Base-by-base conservation (phyloP, 2,329 filamentous ascomycete species). In the Paecilomyces variotii region DNA sequence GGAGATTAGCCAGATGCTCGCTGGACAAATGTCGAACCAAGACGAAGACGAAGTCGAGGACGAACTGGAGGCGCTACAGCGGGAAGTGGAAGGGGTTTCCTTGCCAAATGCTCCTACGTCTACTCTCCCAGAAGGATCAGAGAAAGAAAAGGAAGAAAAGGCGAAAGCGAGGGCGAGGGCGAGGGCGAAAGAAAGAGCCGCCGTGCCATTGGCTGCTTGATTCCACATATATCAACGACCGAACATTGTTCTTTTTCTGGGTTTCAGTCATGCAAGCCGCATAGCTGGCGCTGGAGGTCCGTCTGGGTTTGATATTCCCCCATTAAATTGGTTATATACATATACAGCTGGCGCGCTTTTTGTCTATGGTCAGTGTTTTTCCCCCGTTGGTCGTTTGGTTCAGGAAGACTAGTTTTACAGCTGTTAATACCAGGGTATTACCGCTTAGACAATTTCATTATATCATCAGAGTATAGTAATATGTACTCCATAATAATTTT, bases 11-110 rank as follows among this genome's bases (percentile, higher is more conserved):
- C 90, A 96, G 55, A 89, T 97, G 83, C 84, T 99, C 2, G 89
- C 87, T 34, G 89, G 89, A 11, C 86, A 87, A 66, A 92, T 99
- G 79, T 90, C 91, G 12, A 94, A 91, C 69, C 89, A 95, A 68
- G 94, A 99, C 74, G 94, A 99, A 74, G 93, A 97, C 70, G 94
- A 97, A 69, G 94, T 99, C 34, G 94, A 99, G 72, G 92, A 97
- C 69, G 94, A 99, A 77, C 80, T 99, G 56, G 90, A 89, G 57
- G 87, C 87, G 0, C 80, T 99, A 63, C 89, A 92, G 73, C 80
- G 79, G 49, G 86, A 92, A 68, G 72, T 85, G 30, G 63, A 67
- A 26, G 72, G 71, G 6, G 62, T 66, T 35, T 65, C 68, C 19
- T 63, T 79, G 26, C 77, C 78, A 10, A 68, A 72, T 62, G 71